Evolutionary conservation across 352 stramenopile genomes (phyloP).

Genomic region (Phytophthora citricola): DNA sequence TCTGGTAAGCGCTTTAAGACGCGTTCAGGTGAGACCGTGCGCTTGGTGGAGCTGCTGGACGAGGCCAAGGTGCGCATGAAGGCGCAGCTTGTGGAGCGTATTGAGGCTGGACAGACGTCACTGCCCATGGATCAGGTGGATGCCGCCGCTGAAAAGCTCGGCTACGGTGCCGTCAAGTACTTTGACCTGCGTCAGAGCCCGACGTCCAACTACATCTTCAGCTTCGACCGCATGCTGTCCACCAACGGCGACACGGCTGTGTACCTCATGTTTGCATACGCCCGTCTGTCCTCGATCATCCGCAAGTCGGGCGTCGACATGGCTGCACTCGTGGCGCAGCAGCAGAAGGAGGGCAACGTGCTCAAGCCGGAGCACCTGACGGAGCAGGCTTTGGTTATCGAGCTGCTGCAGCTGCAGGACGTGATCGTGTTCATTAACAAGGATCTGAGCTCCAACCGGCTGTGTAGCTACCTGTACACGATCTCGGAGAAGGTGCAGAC

Average conservation of each 20-base stretch:
- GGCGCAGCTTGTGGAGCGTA: slow-evolving; percentile 91
- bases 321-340: slow-evolving; percentile 59
- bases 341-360: slow-evolving; percentile 49
- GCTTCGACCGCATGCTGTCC: slow-evolving; percentile 99
- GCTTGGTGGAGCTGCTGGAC: slow-evolving; percentile 99
- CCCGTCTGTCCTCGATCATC: slow-evolving; percentile 97
- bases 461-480: slow-evolving; percentile 99
- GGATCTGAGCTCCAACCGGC: slow-evolving; percentile 96
- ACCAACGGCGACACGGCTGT: slow-evolving; percentile 99
- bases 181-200: slow-evolving; percentile 99
- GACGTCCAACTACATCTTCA: slow-evolving; percentile 99
- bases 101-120: slow-evolving; percentile 90
- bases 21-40: slow-evolving; percentile 97
- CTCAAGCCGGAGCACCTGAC: slow-evolving; percentile 81
- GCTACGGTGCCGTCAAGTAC: slow-evolving; percentile 99
- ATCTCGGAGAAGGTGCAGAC: slow-evolving; percentile 96
- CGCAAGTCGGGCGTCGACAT: slow-evolving; percentile 94
- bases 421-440: slow-evolving; percentile 94
- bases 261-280: slow-evolving; percentile 99
- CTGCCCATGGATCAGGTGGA: slow-evolving; percentile 93
- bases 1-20: slow-evolving; percentile 97
- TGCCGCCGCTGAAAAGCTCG: slow-evolving; percentile 94
- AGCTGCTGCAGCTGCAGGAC: slow-evolving; percentile 97
- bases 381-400: slow-evolving; percentile 92
- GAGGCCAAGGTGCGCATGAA: slow-evolving; percentile 97